Conservation (phyloP, 2,329 filamentous ascomycete genomes). For the Ascochyta pisi region DNA sequence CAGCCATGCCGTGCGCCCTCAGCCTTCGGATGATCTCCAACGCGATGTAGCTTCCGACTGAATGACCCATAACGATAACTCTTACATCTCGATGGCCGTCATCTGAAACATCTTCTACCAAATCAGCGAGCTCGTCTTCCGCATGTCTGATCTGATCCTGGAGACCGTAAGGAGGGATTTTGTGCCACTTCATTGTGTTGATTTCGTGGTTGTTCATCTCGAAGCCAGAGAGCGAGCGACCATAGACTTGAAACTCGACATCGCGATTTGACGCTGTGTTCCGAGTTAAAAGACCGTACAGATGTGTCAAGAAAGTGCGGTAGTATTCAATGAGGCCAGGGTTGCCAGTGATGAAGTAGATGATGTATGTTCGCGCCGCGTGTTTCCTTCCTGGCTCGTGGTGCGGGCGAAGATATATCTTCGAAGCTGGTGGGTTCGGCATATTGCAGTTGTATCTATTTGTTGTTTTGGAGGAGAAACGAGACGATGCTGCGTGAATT, state of each 20-base stretch:
- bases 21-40: conserved; percentile 51
- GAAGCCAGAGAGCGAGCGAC: conserved; percentile 53
- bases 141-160: conserved; percentile 60
- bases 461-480: conserved; percentile 3
- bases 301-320: conserved; percentile 66
- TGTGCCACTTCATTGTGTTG: conserved; percentile 31
- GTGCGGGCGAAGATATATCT: conserved; percentile 34
- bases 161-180: conserved; percentile 50
- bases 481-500: conserved; percentile 14
- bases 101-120: conserved; percentile 43
- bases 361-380: conserved; percentile 53
- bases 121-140: conserved; percentile 51
- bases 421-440: conserved; percentile 24
- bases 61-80: conserved; percentile 54
- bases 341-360: conserved; percentile 80
- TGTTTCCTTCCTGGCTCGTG: conserved; percentile 28
- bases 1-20: conserved; percentile 33
- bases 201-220: conserved; percentile 39
- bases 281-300: conserved; percentile 62
- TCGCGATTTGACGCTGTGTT: conserved; percentile 23
- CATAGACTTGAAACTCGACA: conserved; percentile 49
- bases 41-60: conserved; percentile 55
- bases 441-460: conserved; percentile 3
- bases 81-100: conserved; percentile 37
- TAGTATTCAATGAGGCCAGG: conserved; percentile 80